Evolutionary conservation across 805 yeast species (phyloP).

Genomic region (Yueomyces sp.): DNA sequence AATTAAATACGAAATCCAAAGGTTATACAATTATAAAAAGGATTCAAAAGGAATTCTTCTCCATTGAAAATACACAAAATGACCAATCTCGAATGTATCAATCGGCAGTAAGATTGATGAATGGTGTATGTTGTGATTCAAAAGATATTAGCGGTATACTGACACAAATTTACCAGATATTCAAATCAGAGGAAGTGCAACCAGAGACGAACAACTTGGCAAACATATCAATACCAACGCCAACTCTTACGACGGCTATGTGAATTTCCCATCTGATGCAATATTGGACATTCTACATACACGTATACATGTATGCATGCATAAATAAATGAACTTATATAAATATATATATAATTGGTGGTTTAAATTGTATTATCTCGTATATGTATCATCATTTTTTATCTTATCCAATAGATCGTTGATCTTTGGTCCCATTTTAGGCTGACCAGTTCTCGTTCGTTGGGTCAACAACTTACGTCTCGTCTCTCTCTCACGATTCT

Average conservation of each 20-base stretch:
- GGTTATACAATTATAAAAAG: slow-evolving; percentile 19
- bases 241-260: neutral
- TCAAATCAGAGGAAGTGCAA: neutral
- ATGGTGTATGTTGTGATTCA: slow-evolving; percentile 22
- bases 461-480: slow-evolving; percentile 34
- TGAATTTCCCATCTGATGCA: neutral
- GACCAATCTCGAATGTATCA: slow-evolving; percentile 3
- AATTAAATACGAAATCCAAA: slow-evolving; percentile 14
- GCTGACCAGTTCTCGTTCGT: slow-evolving; percentile 70
- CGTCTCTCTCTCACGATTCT: slow-evolving; percentile 28
- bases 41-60: slow-evolving; percentile 19
- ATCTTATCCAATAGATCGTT: slow-evolving; percentile 67
- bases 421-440: slow-evolving; percentile 82
- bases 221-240: neutral
- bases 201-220: too few species aligned
- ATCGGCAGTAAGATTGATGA: slow-evolving; percentile 14
- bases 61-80: slow-evolving; percentile 10
- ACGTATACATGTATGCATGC: neutral
- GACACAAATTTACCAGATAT: neutral
- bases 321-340: slow-evolving; percentile 1
- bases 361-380: slow-evolving; percentile 3
- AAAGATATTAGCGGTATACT: slow-evolving; percentile 14
- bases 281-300: neutral
- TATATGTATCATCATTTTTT: slow-evolving; percentile 32
- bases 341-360: neutral